Base-by-base conservation (phyloP, 306 rosid genomes). In the Trifolium dubium region DNA sequence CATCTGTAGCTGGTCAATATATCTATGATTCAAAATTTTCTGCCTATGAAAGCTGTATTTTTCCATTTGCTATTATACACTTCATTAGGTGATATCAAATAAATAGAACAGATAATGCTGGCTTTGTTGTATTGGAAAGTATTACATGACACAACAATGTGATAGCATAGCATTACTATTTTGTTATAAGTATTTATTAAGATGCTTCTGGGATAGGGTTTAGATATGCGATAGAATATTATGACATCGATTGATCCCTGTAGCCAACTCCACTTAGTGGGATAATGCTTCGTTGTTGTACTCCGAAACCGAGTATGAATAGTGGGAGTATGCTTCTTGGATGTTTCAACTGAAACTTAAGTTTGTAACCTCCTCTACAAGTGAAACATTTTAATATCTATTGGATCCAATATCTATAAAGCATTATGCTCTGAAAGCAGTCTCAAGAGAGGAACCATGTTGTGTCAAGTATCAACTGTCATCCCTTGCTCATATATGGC, bases 281-380 rank as follows among this genome's bases (percentile, higher is more conserved):
- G 23, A 23, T 23, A 23, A 23, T 0, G 23, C 23, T 23, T 23
- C 0, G 23, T 23, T 23, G 1, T 23, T 23, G 23, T 23, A n/a
- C n/a, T n/a, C n/a, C n/a, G n/a, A n/a, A n/a, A n/a, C n/a, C n/a
- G n/a, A n/a, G n/a, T n/a, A n/a, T n/a, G n/a, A n/a, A n/a, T n/a
- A n/a, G n/a, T n/a, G n/a, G n/a, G n/a, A n/a, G n/a, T n/a, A 69
- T 69, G 74, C 63, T 69, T 65, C 19, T 65, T 8, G 70, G 70
- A 40, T 65, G 54, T 46, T 65, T 69, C 50, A 15, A 32, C 34
- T 53, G 50, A 51, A 69, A 69, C 46, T 50, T 10, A 69, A 49
- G 62, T 32, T 9, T 8, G 43, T 47, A 43, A 46, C 29, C 9
- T 69, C 34, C 35, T 53, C 54, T 19, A 28, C 23, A 12, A 32